Evolutionary conservation across 805 yeast genomes (phyloP), one percentile per base, ranked within the genome.

Genomic region (Barnettozyma botsteinii): DNA sequence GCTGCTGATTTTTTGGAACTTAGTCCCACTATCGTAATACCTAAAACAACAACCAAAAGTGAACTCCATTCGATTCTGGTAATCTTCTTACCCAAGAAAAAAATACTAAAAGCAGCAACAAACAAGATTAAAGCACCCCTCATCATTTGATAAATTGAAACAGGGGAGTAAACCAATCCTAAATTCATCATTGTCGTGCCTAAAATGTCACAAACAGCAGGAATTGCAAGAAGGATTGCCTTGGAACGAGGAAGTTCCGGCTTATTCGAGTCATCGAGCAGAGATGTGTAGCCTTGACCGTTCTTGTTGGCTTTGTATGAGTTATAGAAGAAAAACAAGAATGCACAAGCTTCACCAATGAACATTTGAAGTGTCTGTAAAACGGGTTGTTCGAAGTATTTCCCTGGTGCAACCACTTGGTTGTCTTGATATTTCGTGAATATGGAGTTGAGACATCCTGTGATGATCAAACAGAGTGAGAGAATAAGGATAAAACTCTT

Each of bases 91-190:
- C 71, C 65, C 47, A 85, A 69, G 52, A 83, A 81, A 1, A 79
- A 21, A 28, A 80, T 80, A 18, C 86, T 78, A 53, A 83, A 70
- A 13, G 78, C 59, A 1, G 89, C 94, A 19, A 84, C 94, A 61
- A 82, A 83, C 31, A 85, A 61, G 31, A 85, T 85, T 31, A 83
- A 64, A 0, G 87, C 75, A 3, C 94, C 93, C 48, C 94, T 66
- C n/a, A 83, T 79, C 94, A 85, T 85, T 57, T 85, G 94, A 59
- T 83, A 85, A 36, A 84, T 72, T 1, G 88, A 81, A 8, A 84
- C 93, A 0, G 93, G 91, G 1, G 80, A 78, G 59, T 77, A 79
- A 19, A 82, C 57, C 45, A 85, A 66, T 0, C 93, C 93, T n/a
- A 83, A 57, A 51, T 84, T 81, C 77, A 84, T 70, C 48, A 85